A percentile compares a stretch with the other conserved stretches of the same genome.
Evolutionary conservation across 176 grass and related monocot species (phyloP).

Genomic region (Oryza coarctata): DNA sequence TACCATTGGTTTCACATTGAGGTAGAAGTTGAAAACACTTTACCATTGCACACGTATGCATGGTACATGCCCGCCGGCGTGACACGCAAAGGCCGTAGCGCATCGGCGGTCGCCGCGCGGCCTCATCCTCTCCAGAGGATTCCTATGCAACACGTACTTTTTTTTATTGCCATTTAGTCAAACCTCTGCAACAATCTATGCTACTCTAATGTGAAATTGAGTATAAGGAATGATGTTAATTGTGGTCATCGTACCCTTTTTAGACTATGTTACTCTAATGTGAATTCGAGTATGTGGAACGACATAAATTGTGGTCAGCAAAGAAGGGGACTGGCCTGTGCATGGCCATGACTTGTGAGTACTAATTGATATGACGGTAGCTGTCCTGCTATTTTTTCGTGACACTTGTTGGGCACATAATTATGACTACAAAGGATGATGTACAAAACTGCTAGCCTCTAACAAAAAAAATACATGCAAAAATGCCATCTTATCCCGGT

Average conservation of each 20-base stretch:
- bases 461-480: background rate
- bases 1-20: too few species aligned
- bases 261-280: background rate
- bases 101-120: slow-evolving; percentile 15
- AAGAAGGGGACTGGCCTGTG: background rate
- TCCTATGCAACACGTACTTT: too few species aligned
- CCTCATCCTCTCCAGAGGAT: background rate
- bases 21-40: too few species aligned
- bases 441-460: background rate
- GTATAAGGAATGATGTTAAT: background rate
- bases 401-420: background rate
- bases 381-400: background rate
- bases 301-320: background rate
- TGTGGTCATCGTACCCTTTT: background rate
- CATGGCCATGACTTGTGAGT: background rate
- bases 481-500: background rate
- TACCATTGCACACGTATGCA: background rate
- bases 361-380: background rate
- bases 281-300: background rate
- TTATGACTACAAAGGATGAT: background rate
- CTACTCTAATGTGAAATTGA: too few species aligned
- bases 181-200: background rate
- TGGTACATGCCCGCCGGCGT: slow-evolving; percentile 21
- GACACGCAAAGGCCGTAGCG: slow-evolving; percentile 28
- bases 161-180: background rate